Evolutionary conservation across 2,329 filamentous ascomycete species (phyloP).

Genomic region (Trichoderma koningii): DNA sequence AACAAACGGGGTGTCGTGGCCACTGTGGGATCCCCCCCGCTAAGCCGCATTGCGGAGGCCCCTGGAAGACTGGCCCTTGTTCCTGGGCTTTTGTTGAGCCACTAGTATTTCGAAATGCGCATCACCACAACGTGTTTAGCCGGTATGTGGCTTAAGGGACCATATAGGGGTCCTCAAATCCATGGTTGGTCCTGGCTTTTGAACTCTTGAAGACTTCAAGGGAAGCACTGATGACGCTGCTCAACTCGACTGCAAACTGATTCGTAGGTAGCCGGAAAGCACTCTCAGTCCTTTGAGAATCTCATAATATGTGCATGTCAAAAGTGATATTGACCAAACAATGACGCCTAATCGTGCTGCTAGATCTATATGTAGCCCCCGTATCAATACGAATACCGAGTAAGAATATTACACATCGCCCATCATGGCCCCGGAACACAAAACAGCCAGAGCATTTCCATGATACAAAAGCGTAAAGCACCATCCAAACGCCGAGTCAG

Average conservation of each 20-base stretch:
- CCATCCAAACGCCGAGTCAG: constrained; percentile 26
- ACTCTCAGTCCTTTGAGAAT: no score
- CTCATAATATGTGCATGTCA: neutral
- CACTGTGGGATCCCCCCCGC: constrained; percentile 18
- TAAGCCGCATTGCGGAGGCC: constrained; percentile 20
- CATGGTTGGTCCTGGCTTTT: no score
- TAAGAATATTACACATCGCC: constrained; percentile 18
- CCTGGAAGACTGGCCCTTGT: neutral
- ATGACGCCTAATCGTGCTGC: neutral
- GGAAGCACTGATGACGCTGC: no score
- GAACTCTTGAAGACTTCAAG: no score
- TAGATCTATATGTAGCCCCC: constrained; percentile 17
- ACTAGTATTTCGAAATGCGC: neutral
- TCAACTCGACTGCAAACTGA: neutral
- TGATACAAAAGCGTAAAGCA: constrained; percentile 21
- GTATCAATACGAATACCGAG: constrained; percentile 19
- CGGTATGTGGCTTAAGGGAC: constrained; percentile 8
- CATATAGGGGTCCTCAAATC: no score
- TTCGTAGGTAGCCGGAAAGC: neutral
- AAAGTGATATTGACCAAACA: neutral
- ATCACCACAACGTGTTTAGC: neutral
- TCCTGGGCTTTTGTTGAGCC: constrained; percentile 8
- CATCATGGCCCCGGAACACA: neutral
- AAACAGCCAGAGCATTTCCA: constrained; percentile 7
- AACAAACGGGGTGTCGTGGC: constrained; percentile 10